Percentiles rank a stretch among this genome's conserved stretches.
phyloP scores from a whole-genome alignment of 2,329 filamentous ascomycete genomes.

The Byssochlamys sp. region DNA sequence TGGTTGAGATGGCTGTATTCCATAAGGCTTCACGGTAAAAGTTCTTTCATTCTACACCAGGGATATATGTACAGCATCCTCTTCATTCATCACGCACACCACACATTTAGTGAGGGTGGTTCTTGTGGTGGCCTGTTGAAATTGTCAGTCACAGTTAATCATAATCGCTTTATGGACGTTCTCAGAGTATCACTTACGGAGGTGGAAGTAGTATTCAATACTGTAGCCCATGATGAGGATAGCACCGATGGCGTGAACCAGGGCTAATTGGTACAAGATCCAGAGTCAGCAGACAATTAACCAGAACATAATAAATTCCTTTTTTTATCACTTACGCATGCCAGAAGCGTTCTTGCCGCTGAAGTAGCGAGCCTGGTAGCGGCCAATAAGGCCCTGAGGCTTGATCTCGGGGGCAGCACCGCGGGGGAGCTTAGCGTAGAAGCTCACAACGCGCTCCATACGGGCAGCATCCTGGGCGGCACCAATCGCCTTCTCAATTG shows the following conservation, averaged over 20 bases:
- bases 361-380: slow-evolving; percentile 83
- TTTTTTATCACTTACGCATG: slow-evolving; percentile 60
- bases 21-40: slow-evolving; percentile 19
- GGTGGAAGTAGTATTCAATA: slow-evolving; percentile 99
- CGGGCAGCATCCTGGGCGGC: slow-evolving; percentile 89
- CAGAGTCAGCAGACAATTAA: not conserved
- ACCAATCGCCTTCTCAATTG: slow-evolving; percentile 66
- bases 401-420: slow-evolving; percentile 76
- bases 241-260: slow-evolving; percentile 73
- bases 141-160: slow-evolving; percentile 3
- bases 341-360: slow-evolving; percentile 74
- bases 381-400: slow-evolving; percentile 69
- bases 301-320: not conserved
- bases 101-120: slow-evolving; percentile 81
- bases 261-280: slow-evolving; percentile 48
- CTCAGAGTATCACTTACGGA: slow-evolving; percentile 58
- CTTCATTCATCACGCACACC: slow-evolving; percentile 11
- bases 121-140: slow-evolving; percentile 90
- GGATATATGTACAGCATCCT: slow-evolving; percentile 34
- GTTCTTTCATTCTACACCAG: slow-evolving; percentile 22
- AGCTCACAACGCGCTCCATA: slow-evolving; percentile 95
- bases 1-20: slow-evolving; percentile 6
- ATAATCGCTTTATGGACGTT: slow-evolving; percentile 3
- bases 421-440: slow-evolving; percentile 97
- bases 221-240: slow-evolving; percentile 79